Percentiles rank a stretch among this genome's conserved stretches.
Conservation (phyloP, 805 yeast species). For the Ogataea pilisensis region DNA sequence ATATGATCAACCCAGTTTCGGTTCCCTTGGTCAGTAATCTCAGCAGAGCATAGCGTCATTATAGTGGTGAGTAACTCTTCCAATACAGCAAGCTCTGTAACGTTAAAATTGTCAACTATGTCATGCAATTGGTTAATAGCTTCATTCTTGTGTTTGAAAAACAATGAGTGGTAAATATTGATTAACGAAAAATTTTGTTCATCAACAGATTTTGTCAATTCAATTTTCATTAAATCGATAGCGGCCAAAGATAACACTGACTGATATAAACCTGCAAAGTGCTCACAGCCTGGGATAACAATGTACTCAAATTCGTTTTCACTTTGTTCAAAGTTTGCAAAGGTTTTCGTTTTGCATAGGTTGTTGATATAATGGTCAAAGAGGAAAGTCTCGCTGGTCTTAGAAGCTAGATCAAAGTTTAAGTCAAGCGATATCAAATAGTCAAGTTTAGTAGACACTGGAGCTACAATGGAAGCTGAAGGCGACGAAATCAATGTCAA, state of each 20-base stretch:
- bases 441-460: neutral
- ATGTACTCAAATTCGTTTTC: constrained; percentile 25
- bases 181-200: constrained; percentile 2
- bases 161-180: constrained; percentile 5
- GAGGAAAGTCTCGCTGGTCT: constrained; percentile 9
- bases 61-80: constrained; percentile 28
- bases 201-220: constrained; percentile 2
- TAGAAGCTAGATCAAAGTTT: neutral
- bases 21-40: constrained; percentile 28
- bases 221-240: constrained; percentile 19
- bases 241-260: constrained; percentile 26
- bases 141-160: constrained; percentile 25
- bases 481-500: neutral
- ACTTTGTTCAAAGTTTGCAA: constrained; percentile 10
- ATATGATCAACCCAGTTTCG: constrained; percentile 28
- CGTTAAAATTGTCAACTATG: constrained; percentile 23
- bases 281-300: constrained; percentile 24
- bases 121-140: constrained; percentile 28
- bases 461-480: neutral
- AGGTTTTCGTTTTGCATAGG: constrained; percentile 22
- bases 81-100: constrained; percentile 14
- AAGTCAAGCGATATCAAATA: neutral
- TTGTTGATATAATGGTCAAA: constrained; percentile 22
- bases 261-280: constrained; percentile 20
- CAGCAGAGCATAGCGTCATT: constrained; percentile 28